Evolutionary conservation across 1,139 yeast species (phyloP).

Genomic region (Wickerhamomyces sp.): DNA sequence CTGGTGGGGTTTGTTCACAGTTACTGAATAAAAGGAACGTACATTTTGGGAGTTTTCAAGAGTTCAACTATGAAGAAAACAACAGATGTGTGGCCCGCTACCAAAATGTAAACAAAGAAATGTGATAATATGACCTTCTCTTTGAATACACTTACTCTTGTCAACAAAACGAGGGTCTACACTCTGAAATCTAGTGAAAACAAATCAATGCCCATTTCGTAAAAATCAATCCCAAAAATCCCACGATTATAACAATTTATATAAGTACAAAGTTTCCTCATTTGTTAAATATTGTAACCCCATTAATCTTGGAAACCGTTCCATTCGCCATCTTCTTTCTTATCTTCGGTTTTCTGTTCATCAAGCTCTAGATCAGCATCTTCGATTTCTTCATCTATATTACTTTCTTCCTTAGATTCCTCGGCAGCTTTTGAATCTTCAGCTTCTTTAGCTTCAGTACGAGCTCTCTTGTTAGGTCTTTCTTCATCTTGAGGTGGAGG

Average conservation of each 20-base stretch:
- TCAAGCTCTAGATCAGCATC: background rate
- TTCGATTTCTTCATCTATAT: conserved; percentile 5
- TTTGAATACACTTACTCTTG: no score
- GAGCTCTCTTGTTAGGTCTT: conserved; percentile 36
- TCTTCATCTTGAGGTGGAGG: conserved; percentile 82
- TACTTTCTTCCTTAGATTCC: conserved; percentile 5
- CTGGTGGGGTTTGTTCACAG: background rate
- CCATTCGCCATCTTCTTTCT: conserved; percentile 16
- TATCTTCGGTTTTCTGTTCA: background rate
- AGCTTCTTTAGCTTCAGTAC: conserved; percentile 18
- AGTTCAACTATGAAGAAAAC: no score
- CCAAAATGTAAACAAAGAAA: background rate
- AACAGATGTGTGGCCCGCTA: background rate
- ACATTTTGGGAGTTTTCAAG: background rate
- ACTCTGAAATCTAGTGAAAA: no score
- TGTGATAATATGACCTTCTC: no score
- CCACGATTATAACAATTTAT: background rate
- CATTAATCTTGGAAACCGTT: conserved; percentile 21
- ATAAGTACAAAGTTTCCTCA: background rate
- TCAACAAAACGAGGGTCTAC: no score
- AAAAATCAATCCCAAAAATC: background rate
- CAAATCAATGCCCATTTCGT: background rate
- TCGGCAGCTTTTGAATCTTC: conserved; percentile 9
- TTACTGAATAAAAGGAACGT: background rate
- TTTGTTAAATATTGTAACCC: background rate